Evolutionary conservation across 768 basidiomycete genomes (phyloP), one percentile per base, ranked within the genome.

Genomic region (Lentinula edodes): DNA sequence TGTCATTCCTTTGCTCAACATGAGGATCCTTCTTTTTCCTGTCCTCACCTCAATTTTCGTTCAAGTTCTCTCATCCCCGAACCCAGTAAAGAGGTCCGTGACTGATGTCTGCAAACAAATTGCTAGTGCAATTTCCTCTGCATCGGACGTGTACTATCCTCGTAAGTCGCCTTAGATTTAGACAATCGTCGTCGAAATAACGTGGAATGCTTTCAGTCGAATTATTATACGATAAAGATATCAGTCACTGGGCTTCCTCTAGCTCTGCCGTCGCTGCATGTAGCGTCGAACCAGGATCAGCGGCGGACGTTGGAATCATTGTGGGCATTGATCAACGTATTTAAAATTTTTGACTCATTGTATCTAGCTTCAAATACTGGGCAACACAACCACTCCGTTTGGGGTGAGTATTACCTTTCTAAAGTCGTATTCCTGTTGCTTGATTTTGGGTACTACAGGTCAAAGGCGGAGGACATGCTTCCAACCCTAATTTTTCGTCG

Each of bases 381-480:
- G 57, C 16, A 34, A 45, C 18, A 4, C 42, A 3, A 54, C 36
- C 53, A 54, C 66, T 12, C 64, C 67, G 15, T 68, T 68, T 59
- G 67, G 62, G 9, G 65, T 67, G 32, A 46, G 65, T 60, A 7
- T 43, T 18, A 18, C 45, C 28, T 7, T n/a, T 13, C 23, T 15
- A 1, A 23, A n/a, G 36, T 13, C 32, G 18, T 16, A 13, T n/a
- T 42, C 4, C n/a, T 8, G 50, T 23, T 28, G 48, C 6, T 20
- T 15, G 9, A 52, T 43, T 48, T 45, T 52, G 5, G 4, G 9
- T 15, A 36, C 13, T 15, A 35, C 45, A 85, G 85, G 78, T 87
- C 58, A 88, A 85, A 68, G 80, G 85, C n/a, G 86, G 83, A 15
- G 86, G 86, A 0, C 86, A 88, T 68, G 62, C 80, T 0, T 65